Evolutionary conservation across 129 eudicot genomes (phyloP).

Genomic region (Solidago caesia): DNA sequence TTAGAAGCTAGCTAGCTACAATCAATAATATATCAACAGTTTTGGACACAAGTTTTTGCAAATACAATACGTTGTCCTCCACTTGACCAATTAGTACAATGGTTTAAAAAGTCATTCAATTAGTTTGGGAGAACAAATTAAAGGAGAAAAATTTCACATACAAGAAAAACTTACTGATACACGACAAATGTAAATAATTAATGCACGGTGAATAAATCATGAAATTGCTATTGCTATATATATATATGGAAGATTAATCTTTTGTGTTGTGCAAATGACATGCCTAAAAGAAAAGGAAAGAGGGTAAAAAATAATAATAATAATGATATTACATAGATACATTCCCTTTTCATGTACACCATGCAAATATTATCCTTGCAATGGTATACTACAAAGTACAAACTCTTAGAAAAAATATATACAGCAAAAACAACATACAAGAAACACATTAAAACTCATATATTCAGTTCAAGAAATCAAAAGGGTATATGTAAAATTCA

Average conservation of each 20-base stretch:
- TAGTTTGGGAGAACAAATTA: not conserved
- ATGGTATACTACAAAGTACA: not conserved
- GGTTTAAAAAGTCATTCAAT: not conserved
- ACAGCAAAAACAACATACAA: not conserved
- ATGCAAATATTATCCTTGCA: conserved; percentile 29
- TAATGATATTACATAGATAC: conserved; percentile 4
- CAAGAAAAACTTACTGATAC: not conserved
- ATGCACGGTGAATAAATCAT: not conserved
- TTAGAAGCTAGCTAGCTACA: not conserved
- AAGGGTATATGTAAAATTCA: not conserved
- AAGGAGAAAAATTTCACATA: not conserved
- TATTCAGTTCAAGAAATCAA: conserved; percentile 5
- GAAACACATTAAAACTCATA: conserved; percentile 4
- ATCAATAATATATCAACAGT: not conserved
- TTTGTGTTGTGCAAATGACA: too few species aligned
- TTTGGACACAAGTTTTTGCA: not conserved
- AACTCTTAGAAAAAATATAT: not conserved
- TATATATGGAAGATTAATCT: too few species aligned
- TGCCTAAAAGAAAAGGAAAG: not conserved
- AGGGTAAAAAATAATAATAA: not conserved
- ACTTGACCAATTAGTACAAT: not conserved
- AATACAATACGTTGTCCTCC: not conserved
- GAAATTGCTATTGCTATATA: too few species aligned
- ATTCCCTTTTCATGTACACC: conserved; percentile 24
- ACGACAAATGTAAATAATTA: not conserved